phyloP scores from a whole-genome alignment of 2,329 filamentous ascomycete species.

The Coniochaeta pulveracea region DNA sequence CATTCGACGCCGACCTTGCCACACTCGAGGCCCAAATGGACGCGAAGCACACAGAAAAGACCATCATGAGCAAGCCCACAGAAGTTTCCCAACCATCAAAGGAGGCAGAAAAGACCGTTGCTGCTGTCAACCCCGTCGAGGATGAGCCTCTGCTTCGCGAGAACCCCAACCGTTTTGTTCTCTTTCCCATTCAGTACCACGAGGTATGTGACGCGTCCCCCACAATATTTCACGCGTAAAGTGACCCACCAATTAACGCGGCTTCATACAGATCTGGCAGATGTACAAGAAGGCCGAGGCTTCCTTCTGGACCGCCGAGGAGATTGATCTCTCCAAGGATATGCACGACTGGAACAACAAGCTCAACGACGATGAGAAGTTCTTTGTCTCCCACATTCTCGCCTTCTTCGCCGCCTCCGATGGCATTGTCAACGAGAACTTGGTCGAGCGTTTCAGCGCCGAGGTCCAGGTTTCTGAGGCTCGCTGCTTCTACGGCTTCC shows the following conservation, averaged over 20 bases:
- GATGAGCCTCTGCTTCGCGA: conserved; percentile 89
- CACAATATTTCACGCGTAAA: conserved; percentile 53
- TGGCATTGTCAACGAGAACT: conserved; percentile 98
- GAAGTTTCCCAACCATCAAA: conserved; percentile 25
- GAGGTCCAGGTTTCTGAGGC: conserved; percentile 97
- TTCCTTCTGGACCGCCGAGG: conserved; percentile 99
- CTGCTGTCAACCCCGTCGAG: conserved; percentile 47
- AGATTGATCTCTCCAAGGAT: conserved; percentile 98
- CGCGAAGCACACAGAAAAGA: conserved; percentile 46
- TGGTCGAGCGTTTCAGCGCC: conserved; percentile 92
- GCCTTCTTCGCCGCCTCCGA: conserved; percentile 99
- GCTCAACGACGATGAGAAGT: conserved; percentile 92
- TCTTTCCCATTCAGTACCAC: conserved; percentile 99
- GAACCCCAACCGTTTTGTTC: conserved; percentile 90
- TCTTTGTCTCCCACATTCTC: conserved; percentile 96
- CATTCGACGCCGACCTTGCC: conserved; percentile 38
- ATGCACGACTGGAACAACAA: conserved; percentile 99
- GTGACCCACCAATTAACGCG: conserved; percentile 35
- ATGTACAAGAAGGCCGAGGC: conserved; percentile 99
- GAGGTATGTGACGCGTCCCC: conserved; percentile 62
- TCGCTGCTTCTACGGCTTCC: conserved; percentile 99
- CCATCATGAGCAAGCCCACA: conserved; percentile 26
- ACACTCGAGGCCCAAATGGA: conserved; percentile 44
- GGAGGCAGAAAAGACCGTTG: conserved; percentile 27
- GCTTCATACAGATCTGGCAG: conserved; percentile 74